Evolutionary conservation across 2,329 filamentous ascomycete genomes (phyloP).

Genomic region (Arthrinium phaeospermum): DNA sequence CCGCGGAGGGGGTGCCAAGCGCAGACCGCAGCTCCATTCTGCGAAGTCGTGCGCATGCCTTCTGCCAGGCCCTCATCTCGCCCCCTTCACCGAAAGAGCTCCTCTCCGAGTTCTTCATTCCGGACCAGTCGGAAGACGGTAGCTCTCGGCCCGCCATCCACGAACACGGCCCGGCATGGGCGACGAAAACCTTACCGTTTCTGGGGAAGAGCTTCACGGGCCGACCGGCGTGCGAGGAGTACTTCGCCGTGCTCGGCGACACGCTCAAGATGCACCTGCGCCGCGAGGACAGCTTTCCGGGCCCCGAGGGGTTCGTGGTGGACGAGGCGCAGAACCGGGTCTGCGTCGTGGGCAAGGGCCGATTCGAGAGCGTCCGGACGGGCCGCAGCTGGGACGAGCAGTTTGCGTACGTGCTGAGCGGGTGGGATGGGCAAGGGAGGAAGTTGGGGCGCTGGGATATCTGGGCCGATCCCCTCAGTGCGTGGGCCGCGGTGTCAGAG

Average conservation of each 20-base stretch:
- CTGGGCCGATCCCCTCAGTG: slow-evolving; percentile 26
- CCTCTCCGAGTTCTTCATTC: slow-evolving; percentile 23
- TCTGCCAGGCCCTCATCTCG: slow-evolving; percentile 22
- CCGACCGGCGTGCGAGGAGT: slow-evolving; percentile 18
- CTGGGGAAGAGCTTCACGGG: slow-evolving; percentile 23
- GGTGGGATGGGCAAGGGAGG: slow-evolving; percentile 22
- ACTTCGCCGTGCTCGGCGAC: slow-evolving; percentile 22
- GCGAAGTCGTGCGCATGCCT: slow-evolving; percentile 24
- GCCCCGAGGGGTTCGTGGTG: slow-evolving; percentile 22
- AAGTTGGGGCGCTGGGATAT: slow-evolving; percentile 23
- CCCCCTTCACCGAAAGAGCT: slow-evolving; percentile 20
- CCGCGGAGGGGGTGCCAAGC: not conserved
- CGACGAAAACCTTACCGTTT: slow-evolving; percentile 17
- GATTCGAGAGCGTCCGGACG: slow-evolving; percentile 24
- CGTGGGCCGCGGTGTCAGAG: slow-evolving; percentile 23
- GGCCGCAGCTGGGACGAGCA: slow-evolving; percentile 26
- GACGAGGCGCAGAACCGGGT: slow-evolving; percentile 20
- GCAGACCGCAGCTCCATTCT: slow-evolving; percentile 14
- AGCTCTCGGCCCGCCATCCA: slow-evolving; percentile 20
- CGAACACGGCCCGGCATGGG: slow-evolving; percentile 25
- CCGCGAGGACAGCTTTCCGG: slow-evolving; percentile 23
- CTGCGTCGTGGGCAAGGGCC: slow-evolving; percentile 22
- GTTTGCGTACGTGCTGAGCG: slow-evolving; percentile 24
- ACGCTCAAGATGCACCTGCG: slow-evolving; percentile 23
- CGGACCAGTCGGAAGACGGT: slow-evolving; percentile 1